Evolutionary conservation across 2,329 filamentous ascomycete genomes (phyloP).

Genomic region (Seiridium cupressi): DNA sequence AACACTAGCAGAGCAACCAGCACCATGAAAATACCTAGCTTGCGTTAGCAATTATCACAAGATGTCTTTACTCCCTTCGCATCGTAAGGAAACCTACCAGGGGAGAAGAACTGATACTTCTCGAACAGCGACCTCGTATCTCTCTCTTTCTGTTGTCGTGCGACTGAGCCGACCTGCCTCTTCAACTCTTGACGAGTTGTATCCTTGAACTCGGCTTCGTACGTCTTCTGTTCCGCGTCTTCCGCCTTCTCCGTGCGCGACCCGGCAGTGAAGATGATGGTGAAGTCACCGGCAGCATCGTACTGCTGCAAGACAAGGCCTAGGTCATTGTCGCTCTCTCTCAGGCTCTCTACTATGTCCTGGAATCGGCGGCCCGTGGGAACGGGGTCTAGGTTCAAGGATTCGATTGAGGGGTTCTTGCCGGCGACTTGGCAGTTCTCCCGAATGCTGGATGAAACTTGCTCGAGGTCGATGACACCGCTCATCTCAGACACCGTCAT

Average conservation of each 20-base stretch:
- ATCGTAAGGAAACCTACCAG: constrained; percentile 55
- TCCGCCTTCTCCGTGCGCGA: constrained; percentile 35
- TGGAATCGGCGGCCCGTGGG: constrained; percentile 37
- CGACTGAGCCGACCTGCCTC: constrained; percentile 44
- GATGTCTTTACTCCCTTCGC: not conserved
- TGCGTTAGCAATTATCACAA: not conserved
- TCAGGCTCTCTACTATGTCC: constrained; percentile 37
- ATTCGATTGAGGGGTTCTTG: constrained; percentile 35
- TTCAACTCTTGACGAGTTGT: constrained; percentile 72
- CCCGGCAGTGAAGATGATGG: constrained; percentile 72
- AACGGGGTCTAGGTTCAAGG: constrained; percentile 40
- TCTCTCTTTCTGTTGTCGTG: constrained; percentile 37
- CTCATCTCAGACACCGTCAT: constrained; percentile 58
- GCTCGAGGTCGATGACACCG: constrained; percentile 41
- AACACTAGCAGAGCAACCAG: constrained; percentile 70
- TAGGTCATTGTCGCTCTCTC: constrained; percentile 52
- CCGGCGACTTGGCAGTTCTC: constrained; percentile 41
- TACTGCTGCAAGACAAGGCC: constrained; percentile 43
- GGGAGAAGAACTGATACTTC: constrained; percentile 91
- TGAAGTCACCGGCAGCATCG: constrained; percentile 53
- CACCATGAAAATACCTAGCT: constrained; percentile 82
- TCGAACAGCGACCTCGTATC: constrained; percentile 69
- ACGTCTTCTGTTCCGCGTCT: constrained; percentile 43
- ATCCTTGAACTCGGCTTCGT: constrained; percentile 65
- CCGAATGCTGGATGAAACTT: constrained; percentile 43